A percentile compares a stretch with the other conserved stretches of the same genome.
These are phyloP conservation scores for Amphichorda felina DNA, from an alignment of 2,329 filamentous ascomycete genomes.

Conservation along the genomic window DNA sequence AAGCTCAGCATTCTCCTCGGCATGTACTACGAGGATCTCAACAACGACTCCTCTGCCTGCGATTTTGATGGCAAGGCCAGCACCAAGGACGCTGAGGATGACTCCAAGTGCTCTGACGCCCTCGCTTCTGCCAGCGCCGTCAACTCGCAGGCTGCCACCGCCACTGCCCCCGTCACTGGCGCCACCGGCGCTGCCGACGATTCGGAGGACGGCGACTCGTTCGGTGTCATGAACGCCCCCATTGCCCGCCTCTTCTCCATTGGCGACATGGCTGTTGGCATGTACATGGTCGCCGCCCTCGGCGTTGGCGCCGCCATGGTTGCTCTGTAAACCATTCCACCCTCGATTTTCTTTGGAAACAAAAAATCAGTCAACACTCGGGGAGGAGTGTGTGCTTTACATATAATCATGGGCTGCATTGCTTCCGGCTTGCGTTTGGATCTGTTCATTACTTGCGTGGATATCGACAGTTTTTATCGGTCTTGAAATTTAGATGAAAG, in stretches of 20 bases:
- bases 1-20: slow-evolving; percentile 66
- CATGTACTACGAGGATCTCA: slow-evolving; percentile 54
- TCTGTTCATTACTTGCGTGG: too few species aligned
- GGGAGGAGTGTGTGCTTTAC: too few species aligned
- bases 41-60: slow-evolving; percentile 47
- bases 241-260: slow-evolving; percentile 28
- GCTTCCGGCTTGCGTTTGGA: too few species aligned
- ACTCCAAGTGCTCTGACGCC: slow-evolving; percentile 42
- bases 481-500: too few species aligned
- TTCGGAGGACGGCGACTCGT: slow-evolving; percentile 16
- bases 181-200: slow-evolving; percentile 13
- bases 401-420: not conserved
- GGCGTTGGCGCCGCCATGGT: slow-evolving; percentile 41
- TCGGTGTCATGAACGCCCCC: slow-evolving; percentile 21
- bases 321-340: slow-evolving; percentile 29
- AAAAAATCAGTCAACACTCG: too few species aligned
- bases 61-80: slow-evolving; percentile 58
- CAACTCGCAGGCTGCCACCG: slow-evolving; percentile 32
- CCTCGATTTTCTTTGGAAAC: too few species aligned
- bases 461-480: too few species aligned
- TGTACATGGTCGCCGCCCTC: slow-evolving; percentile 40
- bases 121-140: slow-evolving; percentile 51
- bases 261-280: slow-evolving; percentile 34
- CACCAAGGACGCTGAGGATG: slow-evolving; percentile 31
- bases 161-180: slow-evolving; percentile 23